Percentiles rank a stretch among this genome's conserved stretches.
phyloP scores from a whole-genome alignment of 2,329 filamentous ascomycete species.

The Neofusicoccum ribis region DNA sequence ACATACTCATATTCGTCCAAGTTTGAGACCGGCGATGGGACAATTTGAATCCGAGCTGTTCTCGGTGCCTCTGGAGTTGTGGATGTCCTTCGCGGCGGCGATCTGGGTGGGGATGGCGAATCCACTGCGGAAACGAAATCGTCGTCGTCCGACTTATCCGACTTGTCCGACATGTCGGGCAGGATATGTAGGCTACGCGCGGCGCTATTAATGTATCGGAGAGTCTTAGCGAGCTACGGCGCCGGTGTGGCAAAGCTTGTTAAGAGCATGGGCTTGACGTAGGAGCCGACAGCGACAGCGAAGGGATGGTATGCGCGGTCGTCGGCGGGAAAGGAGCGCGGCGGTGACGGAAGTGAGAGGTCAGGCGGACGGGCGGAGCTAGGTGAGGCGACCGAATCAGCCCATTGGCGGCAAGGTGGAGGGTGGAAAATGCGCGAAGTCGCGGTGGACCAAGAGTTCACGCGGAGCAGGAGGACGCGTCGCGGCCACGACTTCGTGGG shows the following conservation, averaged over 20 bases:
- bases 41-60: neutral
- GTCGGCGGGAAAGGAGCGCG: no score
- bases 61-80: neutral
- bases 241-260: neutral
- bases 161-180: neutral
- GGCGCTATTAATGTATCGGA: neutral
- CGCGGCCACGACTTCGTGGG: constrained; percentile 1
- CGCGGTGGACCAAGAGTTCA: neutral
- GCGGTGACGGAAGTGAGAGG: no score
- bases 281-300: no score
- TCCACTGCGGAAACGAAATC: neutral
- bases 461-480: constrained; percentile 6
- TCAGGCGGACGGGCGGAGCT: neutral
- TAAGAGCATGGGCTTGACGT: neutral
- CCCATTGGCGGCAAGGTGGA: neutral
- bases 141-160: neutral
- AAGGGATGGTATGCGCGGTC: no score
- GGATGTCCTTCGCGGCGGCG: neutral
- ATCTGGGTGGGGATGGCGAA: neutral
- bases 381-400: neutral
- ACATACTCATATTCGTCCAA: constrained; percentile 37
- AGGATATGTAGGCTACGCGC: no score
- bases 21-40: constrained; percentile 21
- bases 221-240: neutral
- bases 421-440: neutral